Evolutionary conservation across 2,329 filamentous ascomycete genomes (phyloP), one percentile per base, ranked within the genome.

Genomic region (Ophiobolus disseminans): DNA sequence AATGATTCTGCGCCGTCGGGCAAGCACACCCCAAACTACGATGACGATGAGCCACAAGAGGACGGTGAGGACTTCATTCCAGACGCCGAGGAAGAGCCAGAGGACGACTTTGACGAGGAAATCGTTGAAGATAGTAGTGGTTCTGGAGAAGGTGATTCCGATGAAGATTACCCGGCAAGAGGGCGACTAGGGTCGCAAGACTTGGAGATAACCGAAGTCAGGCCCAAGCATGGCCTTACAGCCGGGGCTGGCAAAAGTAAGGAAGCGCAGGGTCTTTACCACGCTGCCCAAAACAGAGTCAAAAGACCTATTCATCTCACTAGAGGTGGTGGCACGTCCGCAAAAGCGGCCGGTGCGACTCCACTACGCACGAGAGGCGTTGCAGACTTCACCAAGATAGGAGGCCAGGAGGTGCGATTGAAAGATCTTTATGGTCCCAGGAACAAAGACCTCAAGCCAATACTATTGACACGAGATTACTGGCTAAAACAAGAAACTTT

Each of bases 401-500:
- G 66, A 19, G 68, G 69, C 2, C 62, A 66, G 40, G 65, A 73
- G 34, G 68, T 73, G n/a, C 74, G 79, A 42, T 62, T 81, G 48
- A 76, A 75, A 49, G 68, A 78, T 42, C 73, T 79, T 1, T 84
- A 82, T 66, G 82, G 83, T 4, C 74, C 78, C 2, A 75, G 74
- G 20, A 62, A 74, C 11, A 74, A 78, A 14, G 82, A 84, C 49
- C 59, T 82, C n/a, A 66, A 73, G 14, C 74, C 78, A 8, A 66
- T 80, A 4, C 48, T 82, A 5, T 70, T 74, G 53, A 75, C 78
- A 13, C 74, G 80, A 43, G 77, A 82, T 45, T 73, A 74, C 38
- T 86, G 82, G 82, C 70, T 70, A 1, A 55, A 73, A 8, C 78
- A 85, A 51, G 72, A 76, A 9, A 78, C 78, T 3, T 72, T 85